Evolutionary conservation across 805 yeast genomes (phyloP).

Genomic region (Wickerhamiella musiphila): DNA sequence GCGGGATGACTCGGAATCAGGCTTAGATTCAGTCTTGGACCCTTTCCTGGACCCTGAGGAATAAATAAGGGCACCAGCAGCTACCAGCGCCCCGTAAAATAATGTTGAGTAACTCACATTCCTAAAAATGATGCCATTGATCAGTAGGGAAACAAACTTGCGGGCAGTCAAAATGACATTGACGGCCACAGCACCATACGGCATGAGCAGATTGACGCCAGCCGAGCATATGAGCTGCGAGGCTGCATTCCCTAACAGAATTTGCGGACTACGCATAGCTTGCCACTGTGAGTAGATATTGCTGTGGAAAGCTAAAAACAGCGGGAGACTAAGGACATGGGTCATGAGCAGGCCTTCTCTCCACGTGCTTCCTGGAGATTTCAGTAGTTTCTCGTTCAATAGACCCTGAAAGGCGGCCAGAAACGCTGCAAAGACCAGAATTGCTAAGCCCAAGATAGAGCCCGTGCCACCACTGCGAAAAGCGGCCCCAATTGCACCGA

Average conservation of each 20-base stretch:
- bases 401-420: slow-evolving; percentile 42
- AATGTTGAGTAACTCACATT: slow-evolving; percentile 26
- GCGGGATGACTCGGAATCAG: too few relatives aligned
- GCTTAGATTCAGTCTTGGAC: too few relatives aligned
- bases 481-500: slow-evolving; percentile 34
- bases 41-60: not conserved
- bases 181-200: slow-evolving; percentile 42
- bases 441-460: slow-evolving; percentile 23
- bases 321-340: slow-evolving; percentile 38
- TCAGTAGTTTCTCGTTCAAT: slow-evolving; percentile 35
- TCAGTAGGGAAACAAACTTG: slow-evolving; percentile 39
- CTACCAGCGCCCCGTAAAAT: slow-evolving; percentile 36
- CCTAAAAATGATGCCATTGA: slow-evolving; percentile 39
- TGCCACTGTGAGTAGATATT: slow-evolving; percentile 21
- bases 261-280: slow-evolving; percentile 7
- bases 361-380: too few relatives aligned
- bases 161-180: slow-evolving; percentile 43
- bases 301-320: slow-evolving; percentile 27
- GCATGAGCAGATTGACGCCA: slow-evolving; percentile 49
- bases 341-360: slow-evolving; percentile 45
- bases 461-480: slow-evolving; percentile 7
- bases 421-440: slow-evolving; percentile 32
- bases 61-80: slow-evolving; percentile 38
- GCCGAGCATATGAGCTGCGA: slow-evolving; percentile 47
- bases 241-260: slow-evolving; percentile 27